phyloP scores from a whole-genome alignment of 129 eudicot species.

The Chrysanthemum makinoi region DNA sequence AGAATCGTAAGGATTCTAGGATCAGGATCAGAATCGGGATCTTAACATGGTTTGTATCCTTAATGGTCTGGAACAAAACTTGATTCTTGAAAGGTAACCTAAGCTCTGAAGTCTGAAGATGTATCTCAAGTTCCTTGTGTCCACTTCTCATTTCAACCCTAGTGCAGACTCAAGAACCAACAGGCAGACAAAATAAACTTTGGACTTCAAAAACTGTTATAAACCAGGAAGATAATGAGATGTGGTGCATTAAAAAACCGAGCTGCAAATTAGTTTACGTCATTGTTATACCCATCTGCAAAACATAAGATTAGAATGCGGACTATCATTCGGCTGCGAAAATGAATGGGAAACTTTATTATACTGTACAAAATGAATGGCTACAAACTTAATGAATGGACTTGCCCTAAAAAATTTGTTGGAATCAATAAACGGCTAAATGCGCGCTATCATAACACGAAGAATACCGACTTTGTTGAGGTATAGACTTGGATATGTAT shows the following conservation, averaged over 20 bases:
- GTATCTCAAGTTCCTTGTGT: not conserved
- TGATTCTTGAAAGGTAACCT: constrained; percentile 17
- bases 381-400: not conserved
- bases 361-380: not conserved
- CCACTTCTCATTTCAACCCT: constrained; percentile 19
- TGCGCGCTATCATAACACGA: not conserved
- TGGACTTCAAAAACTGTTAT: constrained; percentile 14
- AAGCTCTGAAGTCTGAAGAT: constrained; percentile 1
- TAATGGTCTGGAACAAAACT: constrained; percentile 5
- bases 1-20: too few relatives aligned
- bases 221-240: not conserved
- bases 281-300: constrained; percentile 27
- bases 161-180: constrained; percentile 10
- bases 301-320: not conserved
- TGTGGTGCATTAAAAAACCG: too few relatives aligned
- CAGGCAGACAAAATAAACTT: not conserved
- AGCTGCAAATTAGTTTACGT: constrained; percentile 19
- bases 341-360: not conserved
- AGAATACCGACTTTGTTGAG: not conserved
- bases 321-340: not conserved
- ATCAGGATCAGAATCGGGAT: too few relatives aligned
- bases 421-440: not conserved
- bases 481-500: not conserved
- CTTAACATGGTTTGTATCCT: too few relatives aligned
- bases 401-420: not conserved